phyloP scores from a whole-genome alignment of 2,329 filamentous ascomycete species.

The Penicillium sp. region DNA sequence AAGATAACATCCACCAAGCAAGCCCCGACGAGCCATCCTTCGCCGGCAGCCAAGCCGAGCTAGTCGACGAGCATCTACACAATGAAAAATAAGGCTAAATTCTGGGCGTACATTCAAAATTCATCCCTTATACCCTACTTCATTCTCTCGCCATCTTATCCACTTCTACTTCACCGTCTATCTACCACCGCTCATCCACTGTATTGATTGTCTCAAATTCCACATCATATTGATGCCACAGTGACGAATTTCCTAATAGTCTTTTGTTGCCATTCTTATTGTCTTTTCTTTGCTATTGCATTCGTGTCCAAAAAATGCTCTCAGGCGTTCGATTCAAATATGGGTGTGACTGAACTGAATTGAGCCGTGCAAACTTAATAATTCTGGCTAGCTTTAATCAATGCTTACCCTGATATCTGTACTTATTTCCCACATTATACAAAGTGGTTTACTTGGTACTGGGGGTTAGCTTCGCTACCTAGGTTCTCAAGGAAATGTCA shows the following conservation, averaged over 20 bases:
- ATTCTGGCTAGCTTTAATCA: neutral
- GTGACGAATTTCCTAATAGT: constrained; percentile 26
- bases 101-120: neutral
- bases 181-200: constrained; percentile 1
- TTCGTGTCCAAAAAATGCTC: constrained; percentile 2
- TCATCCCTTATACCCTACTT: neutral
- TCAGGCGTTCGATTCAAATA: constrained; percentile 1
- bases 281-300: constrained; percentile 2
- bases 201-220: constrained; percentile 5
- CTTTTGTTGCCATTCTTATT: neutral
- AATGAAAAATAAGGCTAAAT: constrained; percentile 9
- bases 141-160: neutral
- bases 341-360: neutral
- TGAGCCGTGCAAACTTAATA: neutral
- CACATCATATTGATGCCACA: constrained; percentile 11
- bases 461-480: neutral
- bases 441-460: neutral
- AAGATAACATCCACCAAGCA: constrained; percentile 49
- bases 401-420: neutral
- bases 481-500: neutral
- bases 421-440: neutral
- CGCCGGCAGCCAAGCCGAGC: constrained; percentile 45
- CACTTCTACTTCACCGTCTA: neutral
- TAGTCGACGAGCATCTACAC: constrained; percentile 39
- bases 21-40: constrained; percentile 39